Evolutionary conservation across 1,284 basidiomycete species (phyloP), one percentile per base, ranked within the genome.

Genomic region (Heliocybe sulcata): DNA sequence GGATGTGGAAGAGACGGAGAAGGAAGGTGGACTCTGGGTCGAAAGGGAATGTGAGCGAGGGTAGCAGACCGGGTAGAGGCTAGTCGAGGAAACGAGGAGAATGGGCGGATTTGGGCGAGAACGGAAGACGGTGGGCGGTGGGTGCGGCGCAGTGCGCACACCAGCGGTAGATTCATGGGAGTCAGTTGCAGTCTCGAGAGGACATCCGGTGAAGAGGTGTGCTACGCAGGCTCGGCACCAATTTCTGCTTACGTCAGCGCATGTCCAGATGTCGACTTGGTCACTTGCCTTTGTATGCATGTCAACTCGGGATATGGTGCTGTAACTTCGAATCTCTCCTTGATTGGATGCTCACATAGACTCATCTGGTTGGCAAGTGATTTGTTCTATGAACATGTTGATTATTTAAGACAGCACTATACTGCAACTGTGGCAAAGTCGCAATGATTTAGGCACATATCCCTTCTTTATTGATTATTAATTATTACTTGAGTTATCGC

Each of bases 1-100:
- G 27, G 29, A 52, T 51, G 31, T 12, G 35, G 56, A 31, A 57
- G 56, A 53, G 55, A 57, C 12, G 57, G 55, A 20, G 52, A 25
- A 49, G 56, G 38, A 42, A 20, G 3, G 38, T 42, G 6, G 12
- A 42, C 38, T 42, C 3, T 42, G 22, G 54, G 45, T 11, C 20
- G 54, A 52, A 27, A 19, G 51, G 45, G 42, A 26, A 42, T 22
- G n/a, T 16, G 38, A 42, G 38, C 6, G n/a, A 42, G 12, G 38
- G 16, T 42, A 20, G 38, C 38, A 42, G 6, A 9, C 12, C 38
- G 38, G 38, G 16, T 9, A 9, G 19, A 16, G 38, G 38, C 19
- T 42, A n/a, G 38, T 8, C 38, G 38, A 16, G 38, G 38, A 42
- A 42, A 42, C 16, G 38, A 42, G 38, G 38, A 42, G 38, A 42